Evolutionary conservation across 2,329 filamentous ascomycete genomes (phyloP).

Genomic region (Dothistroma pini): DNA sequence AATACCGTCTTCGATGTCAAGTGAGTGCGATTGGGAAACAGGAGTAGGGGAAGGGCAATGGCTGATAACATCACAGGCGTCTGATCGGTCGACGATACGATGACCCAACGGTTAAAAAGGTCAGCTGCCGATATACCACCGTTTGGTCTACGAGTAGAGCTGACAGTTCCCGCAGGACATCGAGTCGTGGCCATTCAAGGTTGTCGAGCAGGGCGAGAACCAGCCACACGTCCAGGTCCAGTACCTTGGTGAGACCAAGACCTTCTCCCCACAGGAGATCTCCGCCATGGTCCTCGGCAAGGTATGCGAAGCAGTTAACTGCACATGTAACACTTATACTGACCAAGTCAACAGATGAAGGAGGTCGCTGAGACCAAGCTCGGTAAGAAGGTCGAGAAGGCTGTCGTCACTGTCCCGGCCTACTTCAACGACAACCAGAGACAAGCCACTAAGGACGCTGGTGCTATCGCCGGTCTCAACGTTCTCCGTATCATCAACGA

Average conservation of each 20-base stretch:
- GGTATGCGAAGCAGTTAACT: conserved; percentile 52
- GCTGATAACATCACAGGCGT: conserved; percentile 61
- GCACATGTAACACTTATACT: conserved; percentile 1
- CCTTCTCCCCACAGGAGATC: conserved; percentile 97
- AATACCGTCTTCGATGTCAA: conserved; percentile 99
- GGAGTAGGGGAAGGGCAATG: conserved; percentile 7
- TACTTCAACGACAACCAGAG: conserved; percentile 99
- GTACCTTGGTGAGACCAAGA: conserved; percentile 92
- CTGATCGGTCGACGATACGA: conserved; percentile 95
- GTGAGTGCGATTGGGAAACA: conserved; percentile 24
- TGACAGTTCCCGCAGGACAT: conserved; percentile 59
- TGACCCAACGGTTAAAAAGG: conserved; percentile 92
- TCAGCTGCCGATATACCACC: neutral
- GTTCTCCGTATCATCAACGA: conserved; percentile 99
- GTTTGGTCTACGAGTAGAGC: neutral
- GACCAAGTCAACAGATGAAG: conserved; percentile 70
- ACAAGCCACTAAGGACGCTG: conserved; percentile 98
- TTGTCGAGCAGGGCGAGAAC: conserved; percentile 74
- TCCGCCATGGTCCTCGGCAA: conserved; percentile 98
- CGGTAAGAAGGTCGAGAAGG: conserved; percentile 98
- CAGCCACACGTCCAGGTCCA: conserved; percentile 92
- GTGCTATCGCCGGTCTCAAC: conserved; percentile 95
- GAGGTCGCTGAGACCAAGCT: conserved; percentile 98
- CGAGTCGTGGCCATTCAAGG: conserved; percentile 99
- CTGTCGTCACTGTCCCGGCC: conserved; percentile 96